Conservation (phyloP, 495 filamentous ascomycete species). For the Haplographium delicatum region DNA sequence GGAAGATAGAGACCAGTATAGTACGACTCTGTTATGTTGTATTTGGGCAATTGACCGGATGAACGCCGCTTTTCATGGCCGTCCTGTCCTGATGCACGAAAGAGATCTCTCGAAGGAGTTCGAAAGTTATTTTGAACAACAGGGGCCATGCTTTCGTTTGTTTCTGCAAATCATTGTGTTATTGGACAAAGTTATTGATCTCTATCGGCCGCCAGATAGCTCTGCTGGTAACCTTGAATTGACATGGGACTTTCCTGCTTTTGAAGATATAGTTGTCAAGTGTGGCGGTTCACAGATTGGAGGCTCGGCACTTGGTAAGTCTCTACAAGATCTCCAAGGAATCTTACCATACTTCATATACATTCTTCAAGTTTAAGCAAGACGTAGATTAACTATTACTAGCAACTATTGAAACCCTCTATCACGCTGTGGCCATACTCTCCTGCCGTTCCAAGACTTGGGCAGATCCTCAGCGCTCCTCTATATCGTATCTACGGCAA, state of each 20-base stretch:
- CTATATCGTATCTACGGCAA: slow-evolving; percentile 51
- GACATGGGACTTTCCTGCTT: slow-evolving; percentile 55
- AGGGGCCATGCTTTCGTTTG: slow-evolving; percentile 39
- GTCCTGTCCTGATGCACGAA: slow-evolving; percentile 62
- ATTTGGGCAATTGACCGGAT: slow-evolving; percentile 65
- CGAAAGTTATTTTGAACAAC: slow-evolving; percentile 49
- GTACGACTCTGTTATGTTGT: slow-evolving; percentile 54
- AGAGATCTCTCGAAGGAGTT: slow-evolving; percentile 51
- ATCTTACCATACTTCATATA: no score
- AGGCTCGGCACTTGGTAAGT: slow-evolving; percentile 41
- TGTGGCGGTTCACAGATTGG: slow-evolving; percentile 36
- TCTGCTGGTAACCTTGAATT: slow-evolving; percentile 38
- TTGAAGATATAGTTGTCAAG: slow-evolving; percentile 59
- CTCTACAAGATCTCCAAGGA: slow-evolving; percentile 21
- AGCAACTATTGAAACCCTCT: slow-evolving; percentile 64
- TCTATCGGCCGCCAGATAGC: slow-evolving; percentile 54
- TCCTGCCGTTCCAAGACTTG: slow-evolving; percentile 43
- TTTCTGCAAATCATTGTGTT: slow-evolving; percentile 44
- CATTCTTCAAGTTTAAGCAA: no score
- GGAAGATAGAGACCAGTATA: slow-evolving; percentile 20
- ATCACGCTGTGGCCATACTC: slow-evolving; percentile 64
- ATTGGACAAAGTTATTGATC: slow-evolving; percentile 59
- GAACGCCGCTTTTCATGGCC: slow-evolving; percentile 56
- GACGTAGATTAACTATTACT: not conserved
- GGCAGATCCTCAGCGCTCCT: slow-evolving; percentile 47